These are phyloP conservation scores for Colletotrichum echinochloae DNA, from an alignment of 2,329 filamentous ascomycete species.

Conservation along the genomic window DNA sequence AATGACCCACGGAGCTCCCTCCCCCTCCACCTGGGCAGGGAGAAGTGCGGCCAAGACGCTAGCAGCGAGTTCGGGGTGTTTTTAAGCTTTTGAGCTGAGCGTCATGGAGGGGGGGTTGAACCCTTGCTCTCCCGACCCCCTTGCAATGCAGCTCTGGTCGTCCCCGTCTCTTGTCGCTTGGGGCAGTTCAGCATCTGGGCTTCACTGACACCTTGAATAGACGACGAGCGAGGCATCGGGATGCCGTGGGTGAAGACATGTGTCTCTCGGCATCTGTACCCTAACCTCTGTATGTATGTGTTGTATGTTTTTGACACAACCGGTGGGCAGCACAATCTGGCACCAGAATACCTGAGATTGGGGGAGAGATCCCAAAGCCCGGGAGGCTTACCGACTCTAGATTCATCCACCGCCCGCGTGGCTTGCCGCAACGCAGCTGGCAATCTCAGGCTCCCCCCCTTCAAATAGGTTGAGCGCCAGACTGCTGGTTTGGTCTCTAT, in stretches of 20 bases:
- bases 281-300: not conserved
- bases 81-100: slow-evolving; percentile 4
- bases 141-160: not conserved
- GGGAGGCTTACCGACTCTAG: not conserved
- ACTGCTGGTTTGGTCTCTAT: too few species aligned
- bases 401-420: not conserved
- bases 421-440: not conserved
- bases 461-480: too few species aligned
- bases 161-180: not conserved
- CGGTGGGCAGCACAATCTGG: not conserved
- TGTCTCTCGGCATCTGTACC: not conserved
- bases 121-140: not conserved
- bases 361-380: not conserved
- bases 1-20: not conserved
- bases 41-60: not conserved
- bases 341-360: not conserved
- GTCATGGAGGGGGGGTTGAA: not conserved
- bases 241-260: not conserved
- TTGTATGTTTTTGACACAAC: not conserved
- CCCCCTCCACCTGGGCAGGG: not conserved
- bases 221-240: not conserved
- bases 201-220: not conserved
- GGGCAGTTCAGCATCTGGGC: not conserved
- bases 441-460: not conserved
- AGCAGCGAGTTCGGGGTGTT: not conserved